A percentile compares a stretch with the other conserved stretches of the same genome.
Evolutionary conservation across 805 yeast genomes (phyloP).

Genomic region (Candida railenensis): DNA sequence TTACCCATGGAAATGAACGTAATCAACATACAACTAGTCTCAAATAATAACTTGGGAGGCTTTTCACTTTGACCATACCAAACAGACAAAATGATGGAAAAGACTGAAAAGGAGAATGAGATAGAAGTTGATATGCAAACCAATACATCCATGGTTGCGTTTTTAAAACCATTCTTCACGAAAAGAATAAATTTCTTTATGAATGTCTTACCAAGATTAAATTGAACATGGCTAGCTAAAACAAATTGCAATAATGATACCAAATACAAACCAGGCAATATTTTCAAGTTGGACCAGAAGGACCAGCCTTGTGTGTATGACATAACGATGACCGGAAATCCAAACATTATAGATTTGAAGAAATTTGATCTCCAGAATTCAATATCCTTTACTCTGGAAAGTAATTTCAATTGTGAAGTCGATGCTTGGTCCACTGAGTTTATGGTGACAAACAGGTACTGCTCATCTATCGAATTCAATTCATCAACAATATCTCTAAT

Average conservation of each 20-base stretch:
- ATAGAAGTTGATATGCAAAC: constrained; percentile 80
- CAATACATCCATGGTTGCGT: constrained; percentile 87
- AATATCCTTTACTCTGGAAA: constrained; percentile 72
- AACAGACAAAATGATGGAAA: constrained; percentile 54
- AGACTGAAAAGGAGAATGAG: constrained; percentile 71
- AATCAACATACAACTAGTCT: constrained; percentile 82
- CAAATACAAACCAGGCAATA: constrained; percentile 62
- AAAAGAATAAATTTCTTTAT: constrained; percentile 65
- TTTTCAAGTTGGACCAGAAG: constrained; percentile 27
- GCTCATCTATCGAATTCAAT: constrained; percentile 45
- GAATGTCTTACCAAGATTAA: constrained; percentile 66
- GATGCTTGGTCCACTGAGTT: constrained; percentile 52
- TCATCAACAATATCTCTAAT: constrained; percentile 58
- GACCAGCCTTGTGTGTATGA: constrained; percentile 45
- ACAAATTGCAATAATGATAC: constrained; percentile 61
- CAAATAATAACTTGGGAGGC: constrained; percentile 76
- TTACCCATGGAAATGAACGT: constrained; percentile 87
- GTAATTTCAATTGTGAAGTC: constrained; percentile 63
- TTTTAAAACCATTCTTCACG: constrained; percentile 54
- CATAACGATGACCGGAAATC: constrained; percentile 59
- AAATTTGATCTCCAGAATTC: constrained; percentile 65
- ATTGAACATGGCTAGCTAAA: constrained; percentile 60
- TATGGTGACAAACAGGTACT: constrained; percentile 50
- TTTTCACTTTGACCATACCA: constrained; percentile 34
- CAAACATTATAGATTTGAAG: constrained; percentile 50